phyloP scores from a whole-genome alignment of 805 yeast species.

The Candida verbasci region DNA sequence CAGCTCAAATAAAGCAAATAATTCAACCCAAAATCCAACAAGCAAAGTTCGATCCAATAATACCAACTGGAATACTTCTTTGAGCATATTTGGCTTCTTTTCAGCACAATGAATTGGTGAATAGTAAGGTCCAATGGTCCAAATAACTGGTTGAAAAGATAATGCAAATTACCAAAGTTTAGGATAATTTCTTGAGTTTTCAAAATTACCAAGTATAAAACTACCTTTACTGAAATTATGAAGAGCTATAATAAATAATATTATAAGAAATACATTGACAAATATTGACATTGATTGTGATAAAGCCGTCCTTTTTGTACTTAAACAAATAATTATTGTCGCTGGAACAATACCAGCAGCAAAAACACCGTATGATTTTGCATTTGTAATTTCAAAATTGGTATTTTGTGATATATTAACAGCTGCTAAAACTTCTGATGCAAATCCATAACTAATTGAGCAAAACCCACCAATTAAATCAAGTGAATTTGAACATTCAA shows the following conservation, averaged over 20 bases:
- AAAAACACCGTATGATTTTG: conserved; percentile 57
- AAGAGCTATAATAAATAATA: conserved; percentile 54
- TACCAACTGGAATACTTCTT: conserved; percentile 62
- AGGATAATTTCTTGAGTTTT: conserved; percentile 42
- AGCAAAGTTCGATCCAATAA: conserved; percentile 51
- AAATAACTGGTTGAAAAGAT: conserved; percentile 61
- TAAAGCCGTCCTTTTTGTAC: conserved; percentile 51
- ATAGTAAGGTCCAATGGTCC: conserved; percentile 76
- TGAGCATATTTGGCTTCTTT: conserved; percentile 63
- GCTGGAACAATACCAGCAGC: conserved; percentile 55
- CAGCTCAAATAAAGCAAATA: conserved; percentile 49
- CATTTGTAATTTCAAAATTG: conserved; percentile 47
- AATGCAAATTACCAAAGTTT: conserved; percentile 42
- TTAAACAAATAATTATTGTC: conserved; percentile 46
- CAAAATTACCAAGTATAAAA: conserved; percentile 52
- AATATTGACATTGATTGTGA: conserved; percentile 56
- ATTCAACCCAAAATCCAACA: conserved; percentile 60
- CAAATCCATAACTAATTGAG: conserved; percentile 63
- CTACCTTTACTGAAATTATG: conserved; percentile 25
- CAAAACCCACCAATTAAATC: conserved; percentile 63
- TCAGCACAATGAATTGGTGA: conserved; percentile 71
- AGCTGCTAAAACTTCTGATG: conserved; percentile 52
- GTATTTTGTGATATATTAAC: conserved; percentile 53
- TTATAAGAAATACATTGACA: conserved; percentile 47
- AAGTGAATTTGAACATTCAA: conserved; percentile 62